Evolutionary conservation across 1,284 basidiomycete genomes (phyloP).

Genomic region (Trichosporon sp.): DNA sequence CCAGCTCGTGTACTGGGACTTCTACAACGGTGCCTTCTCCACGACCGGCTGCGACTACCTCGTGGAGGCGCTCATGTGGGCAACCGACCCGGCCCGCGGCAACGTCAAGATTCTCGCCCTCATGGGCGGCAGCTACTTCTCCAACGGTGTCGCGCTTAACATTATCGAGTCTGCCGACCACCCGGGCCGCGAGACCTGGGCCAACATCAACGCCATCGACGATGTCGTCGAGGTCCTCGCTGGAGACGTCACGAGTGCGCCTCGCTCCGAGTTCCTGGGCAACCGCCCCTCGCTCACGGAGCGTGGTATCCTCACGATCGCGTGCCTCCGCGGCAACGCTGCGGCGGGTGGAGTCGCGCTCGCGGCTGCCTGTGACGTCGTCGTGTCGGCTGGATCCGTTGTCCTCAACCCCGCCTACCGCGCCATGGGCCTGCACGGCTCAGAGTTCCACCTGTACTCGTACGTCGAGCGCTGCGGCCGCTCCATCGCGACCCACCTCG

Average conservation of each 20-base stretch:
- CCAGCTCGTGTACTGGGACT: conserved; percentile 51
- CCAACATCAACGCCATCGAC: conserved; percentile 53
- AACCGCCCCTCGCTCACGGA: conserved; percentile 40
- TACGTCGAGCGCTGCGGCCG: conserved; percentile 49
- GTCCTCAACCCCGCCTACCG: conserved; percentile 53
- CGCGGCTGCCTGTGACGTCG: conserved; percentile 51
- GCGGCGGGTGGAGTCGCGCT: conserved; percentile 53
- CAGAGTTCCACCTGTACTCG: conserved; percentile 51
- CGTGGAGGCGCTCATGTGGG: conserved; percentile 47
- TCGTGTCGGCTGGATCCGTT: conserved; percentile 45
- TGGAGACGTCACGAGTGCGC: conserved; percentile 29
- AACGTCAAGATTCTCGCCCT: conserved; percentile 47
- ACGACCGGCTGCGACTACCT: conserved; percentile 50
- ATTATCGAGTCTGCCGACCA: conserved; percentile 50
- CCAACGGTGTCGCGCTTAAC: conserved; percentile 53
- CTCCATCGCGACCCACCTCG: conserved; percentile 36
- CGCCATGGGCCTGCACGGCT: conserved; percentile 51
- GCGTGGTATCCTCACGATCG: conserved; percentile 50
- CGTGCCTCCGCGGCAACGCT: conserved; percentile 51
- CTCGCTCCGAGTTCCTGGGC: conserved; percentile 36
- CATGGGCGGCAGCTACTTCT: conserved; percentile 52
- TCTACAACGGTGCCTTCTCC: conserved; percentile 53
- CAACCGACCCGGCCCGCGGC: conserved; percentile 36
- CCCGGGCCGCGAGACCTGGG: conserved; percentile 51
- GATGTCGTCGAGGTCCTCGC: conserved; percentile 48